Conservation (phyloP, 805 yeast genomes). For the Komagataella pseudopastoris region DNA sequence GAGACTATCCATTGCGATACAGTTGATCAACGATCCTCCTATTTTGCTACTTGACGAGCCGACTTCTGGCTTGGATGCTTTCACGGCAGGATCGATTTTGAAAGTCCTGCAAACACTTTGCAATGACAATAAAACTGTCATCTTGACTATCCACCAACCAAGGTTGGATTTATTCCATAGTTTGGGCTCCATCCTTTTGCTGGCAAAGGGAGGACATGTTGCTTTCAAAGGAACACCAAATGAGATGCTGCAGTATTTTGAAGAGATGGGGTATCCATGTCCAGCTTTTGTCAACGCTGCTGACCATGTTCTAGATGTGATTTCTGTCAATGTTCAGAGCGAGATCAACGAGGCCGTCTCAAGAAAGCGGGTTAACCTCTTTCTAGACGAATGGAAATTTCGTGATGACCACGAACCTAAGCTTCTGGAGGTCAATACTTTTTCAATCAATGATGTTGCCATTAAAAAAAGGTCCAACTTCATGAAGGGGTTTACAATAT, state of each 20-base stretch:
- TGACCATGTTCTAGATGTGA: conserved; percentile 58
- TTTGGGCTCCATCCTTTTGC: conserved; percentile 59
- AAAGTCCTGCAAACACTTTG: conserved; percentile 45
- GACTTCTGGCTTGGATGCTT: conserved; percentile 77
- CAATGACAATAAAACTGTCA: conserved; percentile 48
- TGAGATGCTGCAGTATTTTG: conserved; percentile 33
- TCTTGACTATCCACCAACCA: conserved; percentile 78
- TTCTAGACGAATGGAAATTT: conserved; percentile 25
- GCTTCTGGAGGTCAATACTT: conserved; percentile 8
- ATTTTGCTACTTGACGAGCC: conserved; percentile 75
- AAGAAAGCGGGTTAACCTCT: conserved; percentile 22
- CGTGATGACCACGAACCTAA: conserved; percentile 8
- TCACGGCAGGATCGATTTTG: conserved; percentile 60
- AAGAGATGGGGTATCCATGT: conserved; percentile 33
- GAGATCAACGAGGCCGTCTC: conserved; percentile 25
- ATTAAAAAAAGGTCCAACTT: conserved; percentile 19
- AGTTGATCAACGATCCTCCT: conserved; percentile 58
- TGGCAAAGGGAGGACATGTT: conserved; percentile 63
- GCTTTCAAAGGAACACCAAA: conserved; percentile 50
- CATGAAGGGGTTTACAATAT: conserved; percentile 18
- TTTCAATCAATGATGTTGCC: not conserved
- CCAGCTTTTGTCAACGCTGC: conserved; percentile 59
- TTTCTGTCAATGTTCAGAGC: conserved; percentile 41
- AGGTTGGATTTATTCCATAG: conserved; percentile 45
- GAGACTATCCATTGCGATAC: conserved; percentile 72